Percentiles rank a stretch among this genome's conserved stretches.
phyloP scores from a whole-genome alignment of 192 early-diverging fungal genomes.

The Allomyces macrogynus region DNA sequence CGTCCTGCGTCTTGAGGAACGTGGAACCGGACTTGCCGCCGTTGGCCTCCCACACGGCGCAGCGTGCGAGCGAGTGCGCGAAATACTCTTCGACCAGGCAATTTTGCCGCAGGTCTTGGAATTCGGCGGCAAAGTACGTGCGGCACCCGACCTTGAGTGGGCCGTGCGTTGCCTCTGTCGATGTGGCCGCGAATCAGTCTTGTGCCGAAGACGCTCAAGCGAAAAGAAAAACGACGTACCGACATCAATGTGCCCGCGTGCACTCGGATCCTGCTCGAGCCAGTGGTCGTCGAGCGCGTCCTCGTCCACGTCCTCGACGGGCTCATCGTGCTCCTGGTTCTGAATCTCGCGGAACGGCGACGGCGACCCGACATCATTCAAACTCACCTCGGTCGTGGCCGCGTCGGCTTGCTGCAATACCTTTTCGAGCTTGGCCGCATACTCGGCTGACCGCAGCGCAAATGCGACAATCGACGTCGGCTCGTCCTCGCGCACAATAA shows the following conservation, averaged over 20 bases:
- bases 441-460: conserved; percentile 40
- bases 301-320: background rate
- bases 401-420: conserved; percentile 9
- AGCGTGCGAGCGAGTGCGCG: conserved; percentile 70
- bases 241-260: background rate
- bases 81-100: conserved; percentile 67
- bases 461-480: conserved; percentile 85
- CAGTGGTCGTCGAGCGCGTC: background rate
- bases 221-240: background rate
- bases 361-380: conserved; percentile 43
- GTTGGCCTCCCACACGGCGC: conserved; percentile 56
- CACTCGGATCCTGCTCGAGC: background rate
- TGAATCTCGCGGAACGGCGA: background rate
- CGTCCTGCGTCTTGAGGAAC: conserved; percentile 78
- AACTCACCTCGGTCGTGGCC: conserved; percentile 16
- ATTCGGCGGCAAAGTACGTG: conserved; percentile 80
- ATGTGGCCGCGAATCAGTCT: too few relatives aligned
- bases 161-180: conserved; percentile 41
- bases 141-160: conserved; percentile 66
- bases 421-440: conserved; percentile 2
- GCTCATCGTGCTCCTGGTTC: background rate
- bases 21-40: conserved; percentile 85
- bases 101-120: conserved; percentile 66
- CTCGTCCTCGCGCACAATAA: conserved; percentile 79
- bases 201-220: background rate